Base-by-base conservation (phyloP, 257 asterid genomes). In the Nicotiana attenuata region DNA sequence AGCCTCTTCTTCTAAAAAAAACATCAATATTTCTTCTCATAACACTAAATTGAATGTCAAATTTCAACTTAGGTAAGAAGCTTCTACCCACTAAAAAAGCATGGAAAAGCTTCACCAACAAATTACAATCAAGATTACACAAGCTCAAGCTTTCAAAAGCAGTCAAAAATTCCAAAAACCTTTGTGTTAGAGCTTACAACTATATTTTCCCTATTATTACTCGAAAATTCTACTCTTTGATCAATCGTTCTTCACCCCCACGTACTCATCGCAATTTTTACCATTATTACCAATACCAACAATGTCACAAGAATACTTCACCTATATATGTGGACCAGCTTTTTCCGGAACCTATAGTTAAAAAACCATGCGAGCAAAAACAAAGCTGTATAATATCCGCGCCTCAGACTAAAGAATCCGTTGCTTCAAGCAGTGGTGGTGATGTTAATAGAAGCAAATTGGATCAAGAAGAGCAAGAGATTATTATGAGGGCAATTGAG, bases 321-420 rank as follows among this genome's bases (percentile, higher is more conserved):
- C 81, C 88, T 53, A 82, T 89, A 67, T 80, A 84, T 3, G 61
- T 83, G 4, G 91, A 88, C n/a, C 80, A 87, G 3, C 87, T 89
- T 1, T 87, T 90, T 28, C 82, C 85, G 3, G 83, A 76, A 20
- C 83, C 71, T 67, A 71, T 57, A 16, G 17, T 26, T 50, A 52
- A 53, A 5, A 52, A 59, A 4, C 41, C 56, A 81, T 15, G 63
- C 3, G 20, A 22, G 19, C 81, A 73, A 24, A 50, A 9, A 0
- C 20, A 13, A 13, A 41, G 6, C 3, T 1, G n/a, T 15, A 47
- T 9, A n/a, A 24, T 24, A 24, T 47, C 5, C 0, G 24, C 29
- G 7, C 16, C 31, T 45, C 81, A 77, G 50, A 5, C 41, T 0
- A 64, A 85, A 61, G 78, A 82, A 38, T 87, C 65, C 41, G 85